Base-by-base conservation (phyloP, 2,329 filamentous ascomycete genomes). In the Alternaria burnsii region DNA sequence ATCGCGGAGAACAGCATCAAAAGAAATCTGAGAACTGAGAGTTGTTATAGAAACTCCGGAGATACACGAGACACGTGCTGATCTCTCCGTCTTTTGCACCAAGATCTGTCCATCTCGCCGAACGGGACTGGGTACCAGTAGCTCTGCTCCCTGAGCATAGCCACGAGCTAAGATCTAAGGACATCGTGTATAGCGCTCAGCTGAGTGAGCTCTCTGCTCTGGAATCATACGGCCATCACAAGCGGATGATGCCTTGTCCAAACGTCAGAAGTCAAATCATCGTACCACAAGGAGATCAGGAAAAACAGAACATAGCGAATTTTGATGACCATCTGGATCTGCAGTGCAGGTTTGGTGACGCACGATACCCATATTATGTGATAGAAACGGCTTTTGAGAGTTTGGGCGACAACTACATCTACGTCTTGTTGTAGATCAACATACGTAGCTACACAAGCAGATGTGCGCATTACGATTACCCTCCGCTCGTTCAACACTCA, bases 291-390 rank as follows among this genome's bases (percentile, higher is more conserved):
- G 32, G 20, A 14, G 22, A 38, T 30, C 20, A 36, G 3, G 5
- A 26, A 50, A 50, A 50, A 50, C 10, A 11, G 28, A 48, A 36
- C 46, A 50, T 18, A 12, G 20, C 24, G 32, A 24, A 26, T 38
- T 32, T 26, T 50, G 30, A 36, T 36, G 20, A n/a, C 46, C 20
- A 24, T 36, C 14, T 50, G 36, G 32, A 50, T 50, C 46, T n/a
- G 46, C 46, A 50, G 20, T 50, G 46, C 46, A 50, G 46, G 20
- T 38, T 16, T 50, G 46, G 32, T 50, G 46, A 50, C 46, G 46
- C 32, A 50, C 14, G 16, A 22, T 50, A 36, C 11, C 46, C 46
- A 3, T 50, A 50, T 9, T 22, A 50, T 26, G 32, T 38, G 32
- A 24, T 50, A 24, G 9, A 36, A 20, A 38, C 10, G 5, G 22